A percentile compares a stretch with the other conserved stretches of the same genome.
Evolutionary conservation across 1,284 basidiomycete genomes (phyloP).

Genomic region (Cutaneotrichosporon dermatis): DNA sequence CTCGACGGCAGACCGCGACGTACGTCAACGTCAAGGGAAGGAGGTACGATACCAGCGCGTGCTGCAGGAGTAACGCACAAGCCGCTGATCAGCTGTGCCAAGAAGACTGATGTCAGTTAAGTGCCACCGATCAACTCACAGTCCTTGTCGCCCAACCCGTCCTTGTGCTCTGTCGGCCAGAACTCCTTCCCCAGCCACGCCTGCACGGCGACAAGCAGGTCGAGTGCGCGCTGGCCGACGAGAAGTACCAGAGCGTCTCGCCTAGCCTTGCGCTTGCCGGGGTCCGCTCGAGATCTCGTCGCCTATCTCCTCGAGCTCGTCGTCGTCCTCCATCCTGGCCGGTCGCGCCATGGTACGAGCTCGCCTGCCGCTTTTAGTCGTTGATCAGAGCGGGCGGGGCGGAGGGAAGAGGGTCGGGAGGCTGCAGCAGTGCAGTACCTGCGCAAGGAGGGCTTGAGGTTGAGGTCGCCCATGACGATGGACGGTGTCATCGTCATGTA

Average conservation of each 20-base stretch:
- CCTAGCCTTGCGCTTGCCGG: not conserved
- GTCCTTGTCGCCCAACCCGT: constrained; percentile 23
- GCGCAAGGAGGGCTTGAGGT: constrained; percentile 24
- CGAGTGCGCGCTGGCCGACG: constrained; percentile 27
- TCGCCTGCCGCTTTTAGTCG: constrained; percentile 22
- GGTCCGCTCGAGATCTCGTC: constrained; percentile 6
- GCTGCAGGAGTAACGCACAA: constrained; percentile 27
- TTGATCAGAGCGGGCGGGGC: constrained; percentile 20
- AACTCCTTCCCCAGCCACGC: constrained; percentile 29
- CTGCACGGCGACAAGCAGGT: constrained; percentile 29
- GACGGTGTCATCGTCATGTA: constrained; percentile 6
- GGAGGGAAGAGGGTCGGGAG: constrained; percentile 33
- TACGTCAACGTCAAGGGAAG: constrained; percentile 22
- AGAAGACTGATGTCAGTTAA: constrained; percentile 27
- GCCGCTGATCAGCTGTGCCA: constrained; percentile 35
- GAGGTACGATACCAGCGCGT: constrained; percentile 28
- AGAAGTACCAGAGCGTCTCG: constrained; percentile 8
- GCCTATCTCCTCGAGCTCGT: constrained; percentile 13
- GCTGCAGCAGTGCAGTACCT: constrained; percentile 28
- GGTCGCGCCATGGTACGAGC: constrained; percentile 22
- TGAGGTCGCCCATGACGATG: constrained; percentile 3
- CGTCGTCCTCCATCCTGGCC: constrained; percentile 16
- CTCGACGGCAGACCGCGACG: constrained; percentile 15
- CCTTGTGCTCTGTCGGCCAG: constrained; percentile 29
- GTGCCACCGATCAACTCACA: constrained; percentile 18